Conservation (phyloP, 2,329 filamentous ascomycete species). For the Calonectria hongkongensis region DNA sequence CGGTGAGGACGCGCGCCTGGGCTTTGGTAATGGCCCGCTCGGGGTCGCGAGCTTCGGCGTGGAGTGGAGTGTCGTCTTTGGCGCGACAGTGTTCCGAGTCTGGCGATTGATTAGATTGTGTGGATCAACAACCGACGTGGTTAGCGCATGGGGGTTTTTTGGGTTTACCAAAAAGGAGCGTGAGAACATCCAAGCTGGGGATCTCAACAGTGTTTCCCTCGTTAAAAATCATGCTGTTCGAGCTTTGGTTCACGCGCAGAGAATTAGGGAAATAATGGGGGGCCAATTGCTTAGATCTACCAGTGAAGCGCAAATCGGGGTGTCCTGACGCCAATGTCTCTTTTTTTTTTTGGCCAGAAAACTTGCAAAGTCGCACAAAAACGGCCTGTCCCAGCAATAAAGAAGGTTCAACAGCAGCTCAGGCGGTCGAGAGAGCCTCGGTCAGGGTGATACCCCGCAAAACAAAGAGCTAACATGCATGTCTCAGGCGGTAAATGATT, state of each 20-base stretch:
- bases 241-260: not conserved
- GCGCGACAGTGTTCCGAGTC: constrained; percentile 60
- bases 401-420: not conserved
- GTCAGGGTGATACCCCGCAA: constrained; percentile 35
- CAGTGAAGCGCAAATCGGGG: not conserved
- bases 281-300: not conserved
- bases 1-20: constrained; percentile 67
- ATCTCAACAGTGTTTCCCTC: constrained; percentile 57
- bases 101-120: constrained; percentile 41
- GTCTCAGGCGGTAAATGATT: constrained; percentile 17
- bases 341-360: not conserved
- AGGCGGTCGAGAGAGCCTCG: constrained; percentile 8
- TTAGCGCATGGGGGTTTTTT: not conserved
- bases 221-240: constrained; percentile 60
- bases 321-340: not conserved
- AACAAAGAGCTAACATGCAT: not conserved
- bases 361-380: not conserved
- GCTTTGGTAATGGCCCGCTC: constrained; percentile 72
- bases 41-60: constrained; percentile 75
- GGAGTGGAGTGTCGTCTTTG: constrained; percentile 70
- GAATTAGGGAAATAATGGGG: not conserved
- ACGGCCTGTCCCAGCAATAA: not conserved
- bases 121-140: not conserved
- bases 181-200: constrained; percentile 65
- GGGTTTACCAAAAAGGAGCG: constrained; percentile 64